These are phyloP conservation scores for Tolypocladium pustulatum DNA, from an alignment of 2,329 filamentous ascomycete genomes.

Conservation along the genomic window DNA sequence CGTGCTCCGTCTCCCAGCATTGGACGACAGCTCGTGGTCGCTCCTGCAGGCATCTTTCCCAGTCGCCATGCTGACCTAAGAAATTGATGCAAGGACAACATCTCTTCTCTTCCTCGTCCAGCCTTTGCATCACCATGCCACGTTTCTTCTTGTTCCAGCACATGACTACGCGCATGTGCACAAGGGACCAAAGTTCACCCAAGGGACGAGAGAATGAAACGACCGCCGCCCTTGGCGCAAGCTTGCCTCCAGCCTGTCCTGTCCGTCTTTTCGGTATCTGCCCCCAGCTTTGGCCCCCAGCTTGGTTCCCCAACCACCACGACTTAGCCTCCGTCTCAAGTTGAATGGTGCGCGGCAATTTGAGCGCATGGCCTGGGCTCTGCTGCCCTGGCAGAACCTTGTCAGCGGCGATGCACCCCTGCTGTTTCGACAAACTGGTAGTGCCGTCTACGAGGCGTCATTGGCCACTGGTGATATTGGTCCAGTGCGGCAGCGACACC, in stretches of 20 bases:
- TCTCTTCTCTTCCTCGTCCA: background rate
- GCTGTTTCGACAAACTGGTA: background rate
- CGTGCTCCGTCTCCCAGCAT: background rate
- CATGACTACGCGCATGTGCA: no score
- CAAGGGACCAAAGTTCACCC: background rate
- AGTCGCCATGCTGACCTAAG: background rate
- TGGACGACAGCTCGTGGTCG: background rate
- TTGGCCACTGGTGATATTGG: background rate
- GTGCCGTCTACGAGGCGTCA: background rate
- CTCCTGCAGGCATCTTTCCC: background rate
- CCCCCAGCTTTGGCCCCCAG: background rate
- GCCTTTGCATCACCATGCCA: background rate
- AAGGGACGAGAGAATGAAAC: background rate
- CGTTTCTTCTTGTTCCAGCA: background rate
- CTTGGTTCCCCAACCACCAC: background rate
- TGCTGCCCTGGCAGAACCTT: background rate
- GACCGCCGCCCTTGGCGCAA: background rate
- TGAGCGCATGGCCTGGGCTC: background rate
- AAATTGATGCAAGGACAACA: background rate
- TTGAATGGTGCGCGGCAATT: background rate
- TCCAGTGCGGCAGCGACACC: background rate
- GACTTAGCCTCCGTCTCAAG: background rate
- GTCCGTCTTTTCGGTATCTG: background rate
- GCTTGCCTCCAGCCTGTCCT: background rate
- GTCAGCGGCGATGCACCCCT: background rate